A percentile compares a stretch with the other conserved stretches of the same genome.
Conservation (phyloP, 2,329 filamentous ascomycete species). For the Neonectria punicea region DNA sequence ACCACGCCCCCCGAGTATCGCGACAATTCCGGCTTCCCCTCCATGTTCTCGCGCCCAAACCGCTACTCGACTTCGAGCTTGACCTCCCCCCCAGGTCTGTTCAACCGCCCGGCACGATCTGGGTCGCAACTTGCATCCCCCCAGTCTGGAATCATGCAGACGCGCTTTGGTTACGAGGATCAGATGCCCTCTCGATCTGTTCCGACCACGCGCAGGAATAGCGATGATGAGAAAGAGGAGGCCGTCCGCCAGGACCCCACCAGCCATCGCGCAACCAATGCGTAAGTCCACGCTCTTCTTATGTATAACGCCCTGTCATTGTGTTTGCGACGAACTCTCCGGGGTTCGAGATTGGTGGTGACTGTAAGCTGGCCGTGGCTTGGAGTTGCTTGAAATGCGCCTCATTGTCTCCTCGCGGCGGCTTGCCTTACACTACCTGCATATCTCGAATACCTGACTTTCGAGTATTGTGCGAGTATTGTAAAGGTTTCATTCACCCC, state of each 20-base stretch:
- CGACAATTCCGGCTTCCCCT: slow-evolving; percentile 82
- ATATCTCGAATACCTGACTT: not conserved
- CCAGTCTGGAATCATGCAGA: slow-evolving; percentile 69
- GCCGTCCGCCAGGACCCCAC: slow-evolving; percentile 75
- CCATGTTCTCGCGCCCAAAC: slow-evolving; percentile 84
- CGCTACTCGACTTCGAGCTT: slow-evolving; percentile 91
- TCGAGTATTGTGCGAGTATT: not conserved
- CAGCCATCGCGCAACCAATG: slow-evolving; percentile 77
- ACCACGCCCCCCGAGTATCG: slow-evolving; percentile 95
- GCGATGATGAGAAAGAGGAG: slow-evolving; percentile 87
- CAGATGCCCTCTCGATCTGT: slow-evolving; percentile 84
- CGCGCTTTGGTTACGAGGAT: slow-evolving; percentile 63
- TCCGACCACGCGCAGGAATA: slow-evolving; percentile 87
- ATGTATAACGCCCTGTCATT: slow-evolving; percentile 18
- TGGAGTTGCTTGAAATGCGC: not conserved
- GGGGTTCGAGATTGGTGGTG: not conserved
- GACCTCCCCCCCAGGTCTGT: slow-evolving; percentile 80
- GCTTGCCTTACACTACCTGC: not conserved
- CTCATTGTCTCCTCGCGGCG: not conserved
- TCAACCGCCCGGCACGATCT: slow-evolving; percentile 78
- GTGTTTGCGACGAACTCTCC: not conserved
- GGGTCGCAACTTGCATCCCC: slow-evolving; percentile 86
- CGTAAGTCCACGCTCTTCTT: slow-evolving; percentile 69
- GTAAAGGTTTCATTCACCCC: not conserved
- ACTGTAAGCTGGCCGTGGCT: not conserved